These are phyloP conservation scores for Hanseniaspora opuntiae DNA, from an alignment of 805 yeast genomes.

Conservation along the genomic window DNA sequence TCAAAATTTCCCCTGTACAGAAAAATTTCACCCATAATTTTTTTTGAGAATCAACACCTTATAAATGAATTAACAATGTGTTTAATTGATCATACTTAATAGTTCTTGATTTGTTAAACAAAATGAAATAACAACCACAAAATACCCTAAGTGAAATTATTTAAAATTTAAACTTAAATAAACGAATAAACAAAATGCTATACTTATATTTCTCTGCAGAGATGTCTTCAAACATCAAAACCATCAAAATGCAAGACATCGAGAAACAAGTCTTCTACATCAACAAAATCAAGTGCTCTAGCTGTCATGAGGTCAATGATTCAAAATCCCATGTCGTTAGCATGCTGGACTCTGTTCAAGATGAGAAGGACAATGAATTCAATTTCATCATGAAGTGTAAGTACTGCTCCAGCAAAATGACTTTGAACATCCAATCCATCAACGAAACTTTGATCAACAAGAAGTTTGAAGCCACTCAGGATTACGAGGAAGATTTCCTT, in stretches of 20 bases:
- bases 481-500: constrained; percentile 13
- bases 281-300: constrained; percentile 59
- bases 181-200: constrained; percentile 17
- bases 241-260: constrained; percentile 45
- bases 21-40: too few relatives aligned
- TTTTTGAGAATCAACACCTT: too few relatives aligned
- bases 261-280: constrained; percentile 53
- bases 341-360: constrained; percentile 48
- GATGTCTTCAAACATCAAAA: constrained; percentile 36
- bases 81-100: too few relatives aligned
- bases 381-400: constrained; percentile 68
- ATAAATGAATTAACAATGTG: too few relatives aligned
- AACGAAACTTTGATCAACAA: constrained; percentile 20
- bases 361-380: constrained; percentile 53
- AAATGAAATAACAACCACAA: too few relatives aligned
- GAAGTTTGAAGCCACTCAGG: constrained; percentile 13
- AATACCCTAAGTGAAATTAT: too few relatives aligned
- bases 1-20: too few relatives aligned
- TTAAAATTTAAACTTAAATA: too few relatives aligned
- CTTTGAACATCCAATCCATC: constrained; percentile 19
- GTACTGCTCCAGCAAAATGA: constrained; percentile 34
- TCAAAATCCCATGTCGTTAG: constrained; percentile 53
- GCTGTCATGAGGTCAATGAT: constrained; percentile 65
- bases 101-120: too few relatives aligned
- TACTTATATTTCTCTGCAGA: constrained; percentile 20